These are phyloP conservation scores for Cotoneaster glaucophyllus DNA, from an alignment of 306 rosid genomes.

Conservation along the genomic window DNA sequence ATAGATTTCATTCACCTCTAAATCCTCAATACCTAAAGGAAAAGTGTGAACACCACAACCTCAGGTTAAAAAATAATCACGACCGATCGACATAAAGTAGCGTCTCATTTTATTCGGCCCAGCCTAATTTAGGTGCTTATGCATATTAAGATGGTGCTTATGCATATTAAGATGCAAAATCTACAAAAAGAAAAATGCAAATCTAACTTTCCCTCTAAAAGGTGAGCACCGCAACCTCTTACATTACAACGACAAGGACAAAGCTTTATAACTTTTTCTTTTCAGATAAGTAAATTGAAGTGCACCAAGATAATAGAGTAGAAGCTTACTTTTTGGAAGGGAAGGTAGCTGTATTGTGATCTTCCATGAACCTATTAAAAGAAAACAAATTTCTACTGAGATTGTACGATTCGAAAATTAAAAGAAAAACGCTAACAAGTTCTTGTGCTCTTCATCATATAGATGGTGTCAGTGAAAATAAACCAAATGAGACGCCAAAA, in stretches of 20 bases:
- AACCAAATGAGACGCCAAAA: not conserved
- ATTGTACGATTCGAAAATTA: not conserved
- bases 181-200: too few species aligned
- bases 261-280: not conserved
- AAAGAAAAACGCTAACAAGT: too few species aligned
- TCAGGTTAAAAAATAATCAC: not conserved
- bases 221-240: too few species aligned
- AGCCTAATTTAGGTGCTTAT: not conserved
- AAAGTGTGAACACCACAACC: not conserved
- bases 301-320: not conserved
- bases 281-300: not conserved
- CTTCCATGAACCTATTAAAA: conserved; percentile 88
- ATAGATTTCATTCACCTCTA: not conserved
- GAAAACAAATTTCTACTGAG: not conserved
- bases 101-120: not conserved
- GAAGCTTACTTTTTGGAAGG: conserved; percentile 84
- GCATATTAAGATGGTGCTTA: not conserved
- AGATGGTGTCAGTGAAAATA: not conserved
- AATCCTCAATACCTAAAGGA: not conserved
- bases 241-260: not conserved
- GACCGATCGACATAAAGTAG: not conserved
- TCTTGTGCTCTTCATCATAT: not conserved
- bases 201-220: too few species aligned
- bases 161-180: not conserved
- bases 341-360: conserved; percentile 94